Conservation (phyloP, 1,139 yeast species). For the Hyphopichia buzzinii region DNA sequence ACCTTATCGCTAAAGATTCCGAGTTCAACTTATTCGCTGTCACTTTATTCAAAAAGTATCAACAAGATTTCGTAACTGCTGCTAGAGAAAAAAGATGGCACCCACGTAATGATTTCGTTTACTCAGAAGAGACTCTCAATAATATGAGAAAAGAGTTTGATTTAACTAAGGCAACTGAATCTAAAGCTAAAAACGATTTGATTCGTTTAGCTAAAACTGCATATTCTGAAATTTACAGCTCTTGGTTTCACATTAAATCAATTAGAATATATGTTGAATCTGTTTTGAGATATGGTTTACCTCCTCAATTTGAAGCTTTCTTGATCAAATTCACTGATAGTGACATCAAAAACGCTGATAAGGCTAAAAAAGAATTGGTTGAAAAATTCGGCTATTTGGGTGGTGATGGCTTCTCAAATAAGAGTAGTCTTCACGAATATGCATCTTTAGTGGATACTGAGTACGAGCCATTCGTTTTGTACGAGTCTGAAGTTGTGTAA, state of each 20-base stretch:
- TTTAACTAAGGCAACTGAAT: conserved; percentile 71
- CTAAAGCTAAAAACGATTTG: conserved; percentile 72
- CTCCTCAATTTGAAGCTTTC: conserved; percentile 81
- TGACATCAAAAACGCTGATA: conserved; percentile 43
- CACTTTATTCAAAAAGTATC: conserved; percentile 80
- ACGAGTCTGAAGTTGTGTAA: conserved; percentile 43
- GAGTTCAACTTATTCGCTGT: conserved; percentile 76
- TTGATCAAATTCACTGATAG: conserved; percentile 44
- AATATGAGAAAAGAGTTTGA: conserved; percentile 76
- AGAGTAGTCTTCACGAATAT: conserved; percentile 72
- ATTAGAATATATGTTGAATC: conserved; percentile 56
- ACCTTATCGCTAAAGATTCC: conserved; percentile 62
- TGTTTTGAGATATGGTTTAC: conserved; percentile 92
- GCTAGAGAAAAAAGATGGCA: conserved; percentile 87
- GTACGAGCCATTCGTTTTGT: conserved; percentile 92
- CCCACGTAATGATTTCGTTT: conserved; percentile 84
- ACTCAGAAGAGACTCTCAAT: conserved; percentile 74
- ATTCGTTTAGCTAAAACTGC: conserved; percentile 84
- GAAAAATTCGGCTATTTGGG: conserved; percentile 84
- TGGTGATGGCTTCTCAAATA: conserved; percentile 78
- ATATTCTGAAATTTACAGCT: conserved; percentile 75
- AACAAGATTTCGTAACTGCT: conserved; percentile 63
- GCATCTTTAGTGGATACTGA: conserved; percentile 91
- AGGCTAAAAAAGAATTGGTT: conserved; percentile 66
- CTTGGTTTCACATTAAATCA: conserved; percentile 85